Percentiles rank a stretch among this genome's conserved stretches.
Evolutionary conservation across 2,329 filamentous ascomycete species (phyloP).

Genomic region (Fusarium globosum): DNA sequence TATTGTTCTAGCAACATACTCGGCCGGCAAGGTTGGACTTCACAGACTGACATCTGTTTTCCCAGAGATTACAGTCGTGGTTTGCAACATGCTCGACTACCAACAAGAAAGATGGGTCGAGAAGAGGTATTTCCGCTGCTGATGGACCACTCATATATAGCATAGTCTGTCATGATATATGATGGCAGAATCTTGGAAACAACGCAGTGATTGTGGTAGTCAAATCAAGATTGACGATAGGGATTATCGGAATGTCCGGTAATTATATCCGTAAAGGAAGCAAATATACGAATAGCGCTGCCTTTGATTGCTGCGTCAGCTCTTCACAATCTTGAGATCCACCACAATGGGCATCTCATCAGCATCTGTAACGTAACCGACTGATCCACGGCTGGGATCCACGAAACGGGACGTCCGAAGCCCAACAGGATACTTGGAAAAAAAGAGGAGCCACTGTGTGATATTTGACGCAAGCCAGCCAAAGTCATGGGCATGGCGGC

Average conservation of each 20-base stretch:
- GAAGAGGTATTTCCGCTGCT: slow-evolving; percentile 90
- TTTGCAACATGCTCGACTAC: slow-evolving; percentile 83
- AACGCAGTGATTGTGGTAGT: background rate
- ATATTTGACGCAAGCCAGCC: slow-evolving; percentile 18
- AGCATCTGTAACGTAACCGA: slow-evolving; percentile 14
- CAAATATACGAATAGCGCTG: background rate
- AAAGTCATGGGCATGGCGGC: slow-evolving; percentile 6
- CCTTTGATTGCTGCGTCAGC: background rate
- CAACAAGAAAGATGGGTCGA: slow-evolving; percentile 92
- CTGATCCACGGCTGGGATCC: slow-evolving; percentile 19
- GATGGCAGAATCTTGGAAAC: background rate
- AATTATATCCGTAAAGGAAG: slow-evolving; percentile 3
- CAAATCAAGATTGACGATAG: slow-evolving; percentile 8
- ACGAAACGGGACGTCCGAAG: slow-evolving; percentile 22
- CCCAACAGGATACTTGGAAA: slow-evolving; percentile 28
- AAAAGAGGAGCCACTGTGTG: slow-evolving; percentile 25
- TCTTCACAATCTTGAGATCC: slow-evolving; percentile 8
- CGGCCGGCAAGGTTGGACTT: slow-evolving; percentile 84
- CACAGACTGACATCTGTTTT: slow-evolving; percentile 90
- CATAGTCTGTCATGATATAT: slow-evolving; percentile 14
- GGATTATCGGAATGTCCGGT: slow-evolving; percentile 1
- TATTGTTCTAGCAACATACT: slow-evolving; percentile 94
- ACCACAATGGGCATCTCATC: slow-evolving; percentile 2
- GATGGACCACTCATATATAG: slow-evolving; percentile 18
- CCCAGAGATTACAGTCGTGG: slow-evolving; percentile 85